Evolutionary conservation across 805 yeast species (phyloP), one percentile per base, ranked within the genome.

Genomic region (Sugiyamaella mastotermitis): DNA sequence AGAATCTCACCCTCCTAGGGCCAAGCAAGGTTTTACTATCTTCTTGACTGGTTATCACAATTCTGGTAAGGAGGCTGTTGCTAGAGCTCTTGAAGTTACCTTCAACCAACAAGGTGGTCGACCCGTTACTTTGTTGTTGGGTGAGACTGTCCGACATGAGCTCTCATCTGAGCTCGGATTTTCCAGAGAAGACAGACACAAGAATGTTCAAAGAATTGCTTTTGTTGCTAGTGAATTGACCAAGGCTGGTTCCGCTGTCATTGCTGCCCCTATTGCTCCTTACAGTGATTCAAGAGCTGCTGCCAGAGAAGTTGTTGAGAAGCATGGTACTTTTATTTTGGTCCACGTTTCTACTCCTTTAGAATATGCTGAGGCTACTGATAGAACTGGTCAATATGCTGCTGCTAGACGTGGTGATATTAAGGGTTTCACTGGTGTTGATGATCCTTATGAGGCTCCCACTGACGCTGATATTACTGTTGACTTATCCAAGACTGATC

Each of bases 1-100:
- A 60, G 90, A 85, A 53, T 76, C 88, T 32, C 88, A 88, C 61
- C 97, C 97, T 40, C 95, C 97, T 47, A 78, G 97, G 64, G 76
- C 71, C 42, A 61, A 71, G 42, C 97, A 90, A 66, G 97, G 97
- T 24, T 90, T 88, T 62, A 83, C 85, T 6, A 66, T 87, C 37
- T 71, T 79, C 45, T 66, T 86, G 37, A 69, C 78, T 22, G 78
- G 83, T 26, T 63, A 69, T 48, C 70, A 78, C 50, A 69, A 72
- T 51, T 69, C 80, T 21, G 80, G 83, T 39, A 69, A 72, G 34
- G 75, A 70, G 44, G 78, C 80, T 35, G 67, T 88, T 48, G 76
- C 92, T 6, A 78, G 78, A 52, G 97, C 97, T 8, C 71, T 88
- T 47, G 83, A 86, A 61, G 83, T 92, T 25, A 84, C 94, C 28